A percentile compares a stretch with the other conserved stretches of the same genome.
These are phyloP conservation scores for Cynanchum wilfordii DNA, from an alignment of 257 asterid genomes.

Conservation along the genomic window DNA sequence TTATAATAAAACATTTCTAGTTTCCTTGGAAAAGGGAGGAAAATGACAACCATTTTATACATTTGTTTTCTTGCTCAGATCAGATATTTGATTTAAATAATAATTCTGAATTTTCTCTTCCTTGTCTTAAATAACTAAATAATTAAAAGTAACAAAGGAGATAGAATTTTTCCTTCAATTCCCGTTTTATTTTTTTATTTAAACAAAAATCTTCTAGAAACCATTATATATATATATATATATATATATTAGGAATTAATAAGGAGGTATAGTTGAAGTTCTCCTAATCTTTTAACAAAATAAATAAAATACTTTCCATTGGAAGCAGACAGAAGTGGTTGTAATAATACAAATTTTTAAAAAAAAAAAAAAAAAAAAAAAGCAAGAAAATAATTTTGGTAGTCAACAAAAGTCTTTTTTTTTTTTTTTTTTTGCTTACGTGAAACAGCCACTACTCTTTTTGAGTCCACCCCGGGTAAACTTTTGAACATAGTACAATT, in stretches of 20 bases:
- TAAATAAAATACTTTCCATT: not conserved
- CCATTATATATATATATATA: not conserved
- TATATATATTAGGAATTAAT: not conserved
- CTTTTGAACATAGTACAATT: no score
- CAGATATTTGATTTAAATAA: no score
- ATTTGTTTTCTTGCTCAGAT: no score
- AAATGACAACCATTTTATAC: not conserved
- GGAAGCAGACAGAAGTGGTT: not conserved
- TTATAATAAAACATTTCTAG: not conserved
- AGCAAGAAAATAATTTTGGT: not conserved
- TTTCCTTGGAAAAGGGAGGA: conserved; percentile 13
- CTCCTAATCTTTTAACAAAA: not conserved
- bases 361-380: not conserved
- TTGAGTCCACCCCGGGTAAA: no score
- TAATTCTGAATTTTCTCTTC: no score
- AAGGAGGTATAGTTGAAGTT: not conserved
- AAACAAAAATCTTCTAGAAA: not conserved
- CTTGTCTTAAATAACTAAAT: no score
- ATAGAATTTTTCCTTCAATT: no score
- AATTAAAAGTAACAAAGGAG: no score
- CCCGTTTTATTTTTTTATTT: not conserved
- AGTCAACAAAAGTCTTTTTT: not conserved
- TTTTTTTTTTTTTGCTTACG: no score
- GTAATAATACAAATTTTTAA: not conserved
- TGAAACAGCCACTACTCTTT: no score